phyloP scores from a whole-genome alignment of 257 asterid species.

The Capsicum rhomboideum region DNA sequence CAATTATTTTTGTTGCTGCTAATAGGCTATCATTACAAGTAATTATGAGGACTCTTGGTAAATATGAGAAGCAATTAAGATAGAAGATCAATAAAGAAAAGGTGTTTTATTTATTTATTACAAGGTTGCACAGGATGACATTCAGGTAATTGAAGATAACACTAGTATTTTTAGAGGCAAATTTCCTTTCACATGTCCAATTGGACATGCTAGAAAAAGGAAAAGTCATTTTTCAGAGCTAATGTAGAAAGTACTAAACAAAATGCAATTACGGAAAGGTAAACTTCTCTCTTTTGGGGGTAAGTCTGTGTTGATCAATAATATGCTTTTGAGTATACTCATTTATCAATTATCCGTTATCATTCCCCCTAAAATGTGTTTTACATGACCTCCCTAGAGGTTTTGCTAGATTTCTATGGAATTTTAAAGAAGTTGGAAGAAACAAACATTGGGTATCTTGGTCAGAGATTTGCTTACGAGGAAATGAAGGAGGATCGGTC shows the following conservation, averaged over 20 bases:
- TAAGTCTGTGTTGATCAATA: no score
- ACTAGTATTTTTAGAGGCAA: neutral
- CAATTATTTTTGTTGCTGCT: neutral
- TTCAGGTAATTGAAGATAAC: neutral
- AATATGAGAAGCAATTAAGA: no score
- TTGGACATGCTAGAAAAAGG: neutral
- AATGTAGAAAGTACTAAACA: neutral
- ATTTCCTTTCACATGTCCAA: neutral
- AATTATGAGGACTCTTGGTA: neutral
- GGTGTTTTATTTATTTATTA: no score
- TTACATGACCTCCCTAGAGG: neutral
- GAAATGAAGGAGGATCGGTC: neutral
- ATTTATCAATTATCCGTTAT: no score
- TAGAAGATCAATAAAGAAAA: no score
- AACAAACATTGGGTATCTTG: neutral
- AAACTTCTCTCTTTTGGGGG: no score
- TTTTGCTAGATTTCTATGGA: neutral
- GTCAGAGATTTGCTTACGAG: neutral
- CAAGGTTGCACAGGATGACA: neutral
- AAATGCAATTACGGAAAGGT: neutral
- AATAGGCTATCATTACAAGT: neutral
- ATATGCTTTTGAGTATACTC: no score
- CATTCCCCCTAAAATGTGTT: no score
- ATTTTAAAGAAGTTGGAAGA: neutral
- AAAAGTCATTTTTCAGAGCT: no score